A percentile compares a stretch with the other conserved stretches of the same genome.
phyloP scores from a whole-genome alignment of 2,329 filamentous ascomycete species.

The Zalaria sp. region DNA sequence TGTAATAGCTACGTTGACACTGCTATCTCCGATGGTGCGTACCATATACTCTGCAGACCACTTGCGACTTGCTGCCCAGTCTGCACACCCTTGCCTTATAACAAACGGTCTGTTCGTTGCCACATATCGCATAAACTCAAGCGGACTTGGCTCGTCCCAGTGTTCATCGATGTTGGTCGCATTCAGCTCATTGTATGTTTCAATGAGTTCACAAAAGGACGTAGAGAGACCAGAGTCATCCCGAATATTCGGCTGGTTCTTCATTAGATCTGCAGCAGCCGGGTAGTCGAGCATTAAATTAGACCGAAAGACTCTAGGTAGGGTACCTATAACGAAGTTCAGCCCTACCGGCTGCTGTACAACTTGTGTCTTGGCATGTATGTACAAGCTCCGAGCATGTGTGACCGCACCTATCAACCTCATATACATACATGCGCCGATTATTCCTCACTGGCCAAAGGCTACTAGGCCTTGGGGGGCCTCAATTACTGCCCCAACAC shows the following conservation, averaged over 20 bases:
- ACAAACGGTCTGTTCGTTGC: constrained; percentile 63
- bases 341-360: too few relatives aligned
- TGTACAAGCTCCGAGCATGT: too few relatives aligned
- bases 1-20: constrained; percentile 67
- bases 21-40: constrained; percentile 36
- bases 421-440: too few relatives aligned
- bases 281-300: too few relatives aligned
- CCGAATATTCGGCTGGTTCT: constrained; percentile 10
- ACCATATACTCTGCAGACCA: constrained; percentile 53
- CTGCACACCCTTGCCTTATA: constrained; percentile 44
- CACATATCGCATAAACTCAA: constrained; percentile 71
- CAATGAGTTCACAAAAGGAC: constrained; percentile 34
- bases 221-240: not conserved
- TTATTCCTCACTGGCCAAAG: too few relatives aligned
- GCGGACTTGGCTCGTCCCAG: constrained; percentile 49
- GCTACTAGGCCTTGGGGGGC: too few relatives aligned
- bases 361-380: too few relatives aligned
- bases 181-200: constrained; percentile 63
- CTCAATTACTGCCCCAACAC: too few relatives aligned
- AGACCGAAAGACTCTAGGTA: too few relatives aligned
- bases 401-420: too few relatives aligned
- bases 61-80: constrained; percentile 47
- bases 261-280: not conserved
- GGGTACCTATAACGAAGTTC: too few relatives aligned
- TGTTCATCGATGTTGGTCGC: constrained; percentile 45